Evolutionary conservation across 2,329 filamentous ascomycete species (phyloP).

Genomic region (Ascochyta lentis): DNA sequence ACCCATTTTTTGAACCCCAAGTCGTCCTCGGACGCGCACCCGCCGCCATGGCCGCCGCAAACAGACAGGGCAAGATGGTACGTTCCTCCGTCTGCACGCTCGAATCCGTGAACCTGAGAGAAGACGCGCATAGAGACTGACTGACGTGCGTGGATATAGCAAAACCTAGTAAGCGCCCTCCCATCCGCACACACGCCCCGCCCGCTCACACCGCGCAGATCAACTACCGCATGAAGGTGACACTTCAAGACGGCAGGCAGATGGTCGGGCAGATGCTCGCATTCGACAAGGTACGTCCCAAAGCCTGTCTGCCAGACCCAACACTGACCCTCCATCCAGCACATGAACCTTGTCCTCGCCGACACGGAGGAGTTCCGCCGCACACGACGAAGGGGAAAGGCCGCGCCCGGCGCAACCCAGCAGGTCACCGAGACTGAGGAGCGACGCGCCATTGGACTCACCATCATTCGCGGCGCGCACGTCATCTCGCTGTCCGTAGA

Average conservation of each 20-base stretch:
- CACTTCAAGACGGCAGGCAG: conserved; percentile 90
- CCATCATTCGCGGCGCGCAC: conserved; percentile 91
- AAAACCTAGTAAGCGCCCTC: conserved; percentile 66
- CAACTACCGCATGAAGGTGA: conserved; percentile 99
- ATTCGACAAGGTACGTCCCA: conserved; percentile 82
- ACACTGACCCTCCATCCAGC: conserved; percentile 59
- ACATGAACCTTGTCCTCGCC: conserved; percentile 99
- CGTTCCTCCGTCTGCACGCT: conserved; percentile 57
- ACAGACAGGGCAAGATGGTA: conserved; percentile 99
- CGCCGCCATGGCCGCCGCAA: conserved; percentile 57
- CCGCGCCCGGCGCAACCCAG: conserved; percentile 68
- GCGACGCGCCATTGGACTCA: conserved; percentile 94
- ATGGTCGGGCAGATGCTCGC: conserved; percentile 98
- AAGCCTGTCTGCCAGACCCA: neutral
- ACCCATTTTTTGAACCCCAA: conserved; percentile 25
- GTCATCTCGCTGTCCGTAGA: conserved; percentile 96
- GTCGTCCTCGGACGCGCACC: conserved; percentile 53
- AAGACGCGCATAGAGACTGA: conserved; percentile 55
- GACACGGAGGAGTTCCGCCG: conserved; percentile 75
- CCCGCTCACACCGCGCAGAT: conserved; percentile 66
- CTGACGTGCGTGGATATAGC: conserved; percentile 57
- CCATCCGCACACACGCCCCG: conserved; percentile 18
- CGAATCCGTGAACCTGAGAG: conserved; percentile 44
- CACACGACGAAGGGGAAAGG: conserved; percentile 62
- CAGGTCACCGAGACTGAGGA: conserved; percentile 85